Conservation (phyloP, 257 asterid species). For the Penstemon newberryi region DNA sequence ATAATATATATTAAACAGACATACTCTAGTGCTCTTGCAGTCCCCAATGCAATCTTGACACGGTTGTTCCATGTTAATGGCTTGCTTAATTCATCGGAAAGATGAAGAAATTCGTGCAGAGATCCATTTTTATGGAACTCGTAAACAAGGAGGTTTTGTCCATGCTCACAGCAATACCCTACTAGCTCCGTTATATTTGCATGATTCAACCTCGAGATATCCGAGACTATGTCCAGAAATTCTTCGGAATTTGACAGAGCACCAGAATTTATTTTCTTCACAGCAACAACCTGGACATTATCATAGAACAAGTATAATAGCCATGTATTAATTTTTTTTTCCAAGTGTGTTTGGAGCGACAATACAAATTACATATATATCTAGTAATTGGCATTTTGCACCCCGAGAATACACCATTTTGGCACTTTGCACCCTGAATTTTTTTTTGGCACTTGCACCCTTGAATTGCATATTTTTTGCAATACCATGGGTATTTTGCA, state of each 20-base stretch:
- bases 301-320: neutral
- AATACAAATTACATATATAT: too few relatives aligned
- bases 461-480: too few relatives aligned
- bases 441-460: too few relatives aligned
- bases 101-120: slow-evolving; percentile 69
- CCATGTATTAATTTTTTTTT: too few relatives aligned
- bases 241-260: slow-evolving; percentile 59
- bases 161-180: slow-evolving; percentile 93
- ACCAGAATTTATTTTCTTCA: slow-evolving; percentile 80
- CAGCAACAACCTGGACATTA: slow-evolving; percentile 74
- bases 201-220: slow-evolving; percentile 66
- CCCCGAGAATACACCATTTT: too few relatives aligned
- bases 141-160: slow-evolving; percentile 76
- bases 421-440: too few relatives aligned
- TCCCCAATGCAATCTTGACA: slow-evolving; percentile 91
- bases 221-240: slow-evolving; percentile 74
- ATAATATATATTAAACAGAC: slow-evolving; percentile 19
- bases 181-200: slow-evolving; percentile 82
- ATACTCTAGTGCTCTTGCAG: slow-evolving; percentile 94
- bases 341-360: too few relatives aligned
- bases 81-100: slow-evolving; percentile 70
- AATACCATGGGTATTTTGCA: too few relatives aligned
- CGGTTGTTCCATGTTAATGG: slow-evolving; percentile 91
- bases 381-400: too few relatives aligned
- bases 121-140: slow-evolving; percentile 87